Evolutionary conservation across 1,284 basidiomycete species (phyloP), one percentile per base, ranked within the genome.

Genomic region (Microbotryum scabiosae): DNA sequence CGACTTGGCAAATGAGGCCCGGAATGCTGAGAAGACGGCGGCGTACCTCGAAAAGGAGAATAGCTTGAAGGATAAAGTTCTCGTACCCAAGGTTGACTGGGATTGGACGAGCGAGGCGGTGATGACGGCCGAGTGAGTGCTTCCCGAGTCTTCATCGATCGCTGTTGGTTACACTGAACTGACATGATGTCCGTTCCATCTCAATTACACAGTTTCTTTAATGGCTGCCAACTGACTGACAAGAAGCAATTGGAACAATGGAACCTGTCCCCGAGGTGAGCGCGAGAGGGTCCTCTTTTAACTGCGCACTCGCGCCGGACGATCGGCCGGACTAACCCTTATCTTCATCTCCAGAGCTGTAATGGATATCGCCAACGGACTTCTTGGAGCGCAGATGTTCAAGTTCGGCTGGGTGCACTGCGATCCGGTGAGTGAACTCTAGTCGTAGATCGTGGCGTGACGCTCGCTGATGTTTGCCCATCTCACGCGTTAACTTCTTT

Each of bases 301-400:
- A 41, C 36, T 18, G 36, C 36, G 14, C 36, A 18, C 36, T 7
- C 30, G 30, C 30, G 30, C 7, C 8, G 36, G 36, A 41, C 3
- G 4, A 18, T 41, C 14, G 16, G 12, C 14, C 16, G 14, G 14
- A 41, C 36, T 18, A 18, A 41, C 3, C 2, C 36, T 12, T 16
- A 0, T 18, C 36, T 41, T 41, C 36, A 41, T 41, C 36, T 41
- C 36, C 36, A 41, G 36, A 41, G 36, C 36, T 41, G 74, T 75
- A 1, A 86, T 89, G 85, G 80, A 85, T 59, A 84, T 84, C 20
- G 88, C 89, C 82, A 83, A 88, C 26, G 87, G 54, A 21, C 80
- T 91, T 2, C 88, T 88, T 76, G 83, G 83, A 30, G 85, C 85
- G 0, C 85, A 88, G 78, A 90, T 90, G 72, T 94, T 93, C 73